Percentiles rank a stretch among this genome's conserved stretches.
phyloP scores from a whole-genome alignment of 768 basidiomycete species.

The Lactarius sanguifluus region DNA sequence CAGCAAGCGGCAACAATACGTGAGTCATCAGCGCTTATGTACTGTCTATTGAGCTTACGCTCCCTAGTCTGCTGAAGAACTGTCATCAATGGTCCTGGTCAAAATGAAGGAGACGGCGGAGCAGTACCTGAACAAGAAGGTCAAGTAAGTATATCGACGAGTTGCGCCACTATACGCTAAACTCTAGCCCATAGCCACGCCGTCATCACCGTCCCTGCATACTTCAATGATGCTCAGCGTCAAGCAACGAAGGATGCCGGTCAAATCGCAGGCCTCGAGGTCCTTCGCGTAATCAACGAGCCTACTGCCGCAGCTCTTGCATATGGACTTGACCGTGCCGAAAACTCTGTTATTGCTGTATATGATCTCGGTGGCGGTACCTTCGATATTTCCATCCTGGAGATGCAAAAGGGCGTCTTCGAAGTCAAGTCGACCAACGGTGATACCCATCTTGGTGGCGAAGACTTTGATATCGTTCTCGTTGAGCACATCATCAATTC shows the following conservation, averaged over 20 bases:
- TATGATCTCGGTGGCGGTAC: slow-evolving; percentile 99
- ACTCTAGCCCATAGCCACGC: slow-evolving; percentile 55
- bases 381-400: slow-evolving; percentile 98
- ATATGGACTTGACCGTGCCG: slow-evolving; percentile 85
- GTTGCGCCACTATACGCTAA: neutral
- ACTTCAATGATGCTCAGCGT: slow-evolving; percentile 99
- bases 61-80: slow-evolving; percentile 74
- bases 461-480: slow-evolving; percentile 93
- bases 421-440: slow-evolving; percentile 99
- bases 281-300: slow-evolving; percentile 98
- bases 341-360: slow-evolving; percentile 90
- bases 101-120: slow-evolving; percentile 99
- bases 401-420: slow-evolving; percentile 99
- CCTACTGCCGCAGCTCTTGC: slow-evolving; percentile 98
- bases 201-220: slow-evolving; percentile 95
- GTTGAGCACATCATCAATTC: slow-evolving; percentile 83
- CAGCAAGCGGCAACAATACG: slow-evolving; percentile 78
- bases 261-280: slow-evolving; percentile 95
- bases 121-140: slow-evolving; percentile 86
- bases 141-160: slow-evolving; percentile 67
- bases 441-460: slow-evolving; percentile 94
- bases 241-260: slow-evolving; percentile 99
- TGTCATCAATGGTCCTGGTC: slow-evolving; percentile 81
- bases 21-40: slow-evolving; percentile 42
- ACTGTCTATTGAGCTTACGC: slow-evolving; percentile 8